Base-by-base conservation (phyloP, 345 rosid genomes). In the Raphanus sativus region DNA sequence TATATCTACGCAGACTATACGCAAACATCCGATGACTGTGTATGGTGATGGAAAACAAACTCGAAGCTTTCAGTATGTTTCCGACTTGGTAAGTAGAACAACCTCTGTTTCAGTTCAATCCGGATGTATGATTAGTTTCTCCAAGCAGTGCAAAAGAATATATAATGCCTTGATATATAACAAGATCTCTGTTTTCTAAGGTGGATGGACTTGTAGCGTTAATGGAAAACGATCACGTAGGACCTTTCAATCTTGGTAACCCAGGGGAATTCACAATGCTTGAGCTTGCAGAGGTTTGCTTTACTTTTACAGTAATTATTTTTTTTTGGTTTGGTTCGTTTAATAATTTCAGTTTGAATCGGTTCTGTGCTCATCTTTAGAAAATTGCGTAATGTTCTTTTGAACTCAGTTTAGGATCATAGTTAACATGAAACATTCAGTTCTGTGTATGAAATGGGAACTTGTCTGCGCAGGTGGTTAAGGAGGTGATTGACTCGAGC, bases 11-110 rank as follows among this genome's bases (percentile, higher is more conserved):
- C 83, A 90, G 95, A 84, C 89, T 66, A 88, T 90, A 73, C 89
- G 98, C 70, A 92, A 92, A 84, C 96, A 85, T 60, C 98, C 98
- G 26, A 80, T 94, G 91, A 88, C 98, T 62, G 97, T 94, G 48
- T 94, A 94, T 84, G 99, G 99, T 55, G 98, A 95, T 82, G 99
- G 99, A 80, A 92, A 95, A 82, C 99, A 95, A 83, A 95, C 99
- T 17, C 86, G 99, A 74, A 95, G 99, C 94, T 95, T 95, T 85
- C 99, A 95, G 70, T 95, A 86, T 83, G 99, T 95, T 71, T 87
- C 98, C 56, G 99, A 95, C 84, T 82, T 95, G 98, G 99, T 95
- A 90, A 0, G 30, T 42, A 63, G 1, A 28, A 15, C 28, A 32
- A 50, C 54, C 66, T 50, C 33, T 17, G 29, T 69, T 67, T 45